Evolutionary conservation across 2,329 filamentous ascomycete genomes (phyloP).

Genomic region (Ophiostoma populinum): DNA sequence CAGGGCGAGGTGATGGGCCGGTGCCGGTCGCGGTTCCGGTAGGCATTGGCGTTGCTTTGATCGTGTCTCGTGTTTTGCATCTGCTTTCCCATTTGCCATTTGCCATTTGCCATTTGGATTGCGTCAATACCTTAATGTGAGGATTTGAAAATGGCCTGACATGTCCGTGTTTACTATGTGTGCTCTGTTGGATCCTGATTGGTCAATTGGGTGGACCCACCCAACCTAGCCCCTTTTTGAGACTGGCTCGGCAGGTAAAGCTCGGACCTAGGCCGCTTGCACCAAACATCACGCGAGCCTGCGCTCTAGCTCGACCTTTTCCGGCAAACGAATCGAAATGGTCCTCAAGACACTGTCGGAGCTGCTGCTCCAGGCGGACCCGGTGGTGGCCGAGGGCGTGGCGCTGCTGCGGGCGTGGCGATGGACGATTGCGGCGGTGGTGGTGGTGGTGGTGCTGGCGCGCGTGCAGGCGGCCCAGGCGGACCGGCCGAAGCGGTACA

Average conservation of each 20-base stretch:
- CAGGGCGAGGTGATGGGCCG: slow-evolving; percentile 98
- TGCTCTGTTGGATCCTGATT: too few species aligned
- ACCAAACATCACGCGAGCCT: slow-evolving; percentile 1
- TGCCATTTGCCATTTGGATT: background rate
- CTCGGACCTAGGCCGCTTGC: too few species aligned
- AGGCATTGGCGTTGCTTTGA: slow-evolving; percentile 12
- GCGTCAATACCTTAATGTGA: too few species aligned
- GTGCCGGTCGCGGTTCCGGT: slow-evolving; percentile 77
- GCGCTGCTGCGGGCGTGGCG: slow-evolving; percentile 3
- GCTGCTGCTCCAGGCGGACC: slow-evolving; percentile 6
- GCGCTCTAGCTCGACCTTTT: background rate
- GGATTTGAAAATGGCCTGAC: too few species aligned
- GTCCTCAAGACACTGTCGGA: slow-evolving; percentile 3
- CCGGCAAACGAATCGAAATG: background rate
- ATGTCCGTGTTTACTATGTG: too few species aligned
- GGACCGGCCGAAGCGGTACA: slow-evolving; percentile 36
- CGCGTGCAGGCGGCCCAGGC: slow-evolving; percentile 13
- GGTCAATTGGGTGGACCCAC: too few species aligned
- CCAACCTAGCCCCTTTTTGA: too few species aligned
- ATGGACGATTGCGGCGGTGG: slow-evolving; percentile 6
- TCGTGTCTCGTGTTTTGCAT: background rate
- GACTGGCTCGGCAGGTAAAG: too few species aligned
- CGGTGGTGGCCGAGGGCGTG: background rate
- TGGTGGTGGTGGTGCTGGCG: slow-evolving; percentile 7
- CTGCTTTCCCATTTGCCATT: slow-evolving; percentile 1